phyloP scores from a whole-genome alignment of 2,329 filamentous ascomycete species.

The Penicillium psychrosexuale region DNA sequence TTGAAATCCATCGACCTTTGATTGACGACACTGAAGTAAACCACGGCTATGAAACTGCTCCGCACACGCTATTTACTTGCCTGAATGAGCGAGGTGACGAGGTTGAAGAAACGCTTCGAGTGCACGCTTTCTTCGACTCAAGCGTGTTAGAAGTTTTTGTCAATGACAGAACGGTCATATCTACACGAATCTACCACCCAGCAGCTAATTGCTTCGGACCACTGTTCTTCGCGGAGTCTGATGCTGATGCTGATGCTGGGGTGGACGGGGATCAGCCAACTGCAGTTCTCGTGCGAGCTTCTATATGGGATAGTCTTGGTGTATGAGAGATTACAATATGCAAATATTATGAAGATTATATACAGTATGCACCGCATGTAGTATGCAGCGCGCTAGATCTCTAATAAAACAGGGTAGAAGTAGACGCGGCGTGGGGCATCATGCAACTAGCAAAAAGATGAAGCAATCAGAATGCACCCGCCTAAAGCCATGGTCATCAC shows the following conservation, averaged over 20 bases:
- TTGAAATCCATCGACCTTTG: conserved; percentile 40
- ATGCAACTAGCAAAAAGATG: not conserved
- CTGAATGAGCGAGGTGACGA: conserved; percentile 14
- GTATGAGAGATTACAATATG: not conserved
- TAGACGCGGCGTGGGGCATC: not conserved
- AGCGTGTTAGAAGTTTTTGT: conserved; percentile 49
- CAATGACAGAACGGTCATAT: conserved; percentile 44
- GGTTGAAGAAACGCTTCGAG: conserved; percentile 36
- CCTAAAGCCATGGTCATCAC: conserved; percentile 17
- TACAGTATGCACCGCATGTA: not conserved
- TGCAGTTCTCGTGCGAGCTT: conserved; percentile 16
- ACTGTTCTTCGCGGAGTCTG: conserved; percentile 24
- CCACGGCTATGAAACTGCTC: conserved; percentile 37
- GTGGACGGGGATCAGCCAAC: not conserved
- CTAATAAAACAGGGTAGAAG: conserved; percentile 9
- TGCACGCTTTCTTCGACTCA: conserved; percentile 44
- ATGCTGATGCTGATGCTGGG: not conserved
- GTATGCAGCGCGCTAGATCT: not conserved
- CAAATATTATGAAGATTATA: conserved; percentile 5
- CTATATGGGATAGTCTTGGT: conserved; percentile 27
- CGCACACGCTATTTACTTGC: conserved; percentile 49
- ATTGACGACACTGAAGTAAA: conserved; percentile 32
- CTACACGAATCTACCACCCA: conserved; percentile 38
- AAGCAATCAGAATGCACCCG: conserved; percentile 7
- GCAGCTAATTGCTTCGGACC: conserved; percentile 13